phyloP scores from a whole-genome alignment of 2,329 filamentous ascomycete species.

The Cryoendolithus antarcticus region DNA sequence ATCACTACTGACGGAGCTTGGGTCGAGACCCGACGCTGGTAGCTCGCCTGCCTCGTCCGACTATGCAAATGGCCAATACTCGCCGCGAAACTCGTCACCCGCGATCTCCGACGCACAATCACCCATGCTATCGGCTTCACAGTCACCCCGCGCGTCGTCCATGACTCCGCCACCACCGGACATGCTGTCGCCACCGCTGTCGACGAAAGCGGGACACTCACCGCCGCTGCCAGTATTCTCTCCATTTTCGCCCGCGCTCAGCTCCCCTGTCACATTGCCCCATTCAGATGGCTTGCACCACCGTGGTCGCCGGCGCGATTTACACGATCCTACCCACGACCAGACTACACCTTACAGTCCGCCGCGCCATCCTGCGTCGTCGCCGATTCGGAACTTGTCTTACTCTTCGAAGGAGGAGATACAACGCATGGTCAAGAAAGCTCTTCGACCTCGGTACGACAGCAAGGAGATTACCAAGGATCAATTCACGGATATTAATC shows the following conservation, averaged over 20 bases:
- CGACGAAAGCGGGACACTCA: conserved; percentile 58
- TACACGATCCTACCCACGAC: conserved; percentile 11
- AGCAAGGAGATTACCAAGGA: conserved; percentile 71
- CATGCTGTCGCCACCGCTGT: conserved; percentile 57
- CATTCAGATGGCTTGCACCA: background rate
- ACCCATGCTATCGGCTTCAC: background rate
- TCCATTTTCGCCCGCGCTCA: conserved; percentile 42
- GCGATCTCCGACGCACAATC: background rate
- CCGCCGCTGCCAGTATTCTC: conserved; percentile 45
- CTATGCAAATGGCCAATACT: conserved; percentile 20
- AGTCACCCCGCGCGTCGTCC: conserved; percentile 52
- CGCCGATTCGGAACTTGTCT: conserved; percentile 43
- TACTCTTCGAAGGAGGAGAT: conserved; percentile 79
- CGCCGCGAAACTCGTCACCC: conserved; percentile 47
- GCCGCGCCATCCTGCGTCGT: conserved; percentile 7
- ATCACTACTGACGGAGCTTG: conserved; percentile 78
- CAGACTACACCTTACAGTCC: conserved; percentile 6
- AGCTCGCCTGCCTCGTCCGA: conserved; percentile 21
- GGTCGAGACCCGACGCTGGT: conserved; percentile 38
- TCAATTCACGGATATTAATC: conserved; percentile 86
- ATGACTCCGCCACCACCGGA: conserved; percentile 55
- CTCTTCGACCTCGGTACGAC: conserved; percentile 71
- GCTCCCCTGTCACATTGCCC: conserved; percentile 5
- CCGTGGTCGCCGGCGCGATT: conserved; percentile 12
- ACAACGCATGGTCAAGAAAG: conserved; percentile 73